These are phyloP conservation scores for Kwoniella heveanensis DNA, from an alignment of 768 basidiomycete species.

Conservation along the genomic window DNA sequence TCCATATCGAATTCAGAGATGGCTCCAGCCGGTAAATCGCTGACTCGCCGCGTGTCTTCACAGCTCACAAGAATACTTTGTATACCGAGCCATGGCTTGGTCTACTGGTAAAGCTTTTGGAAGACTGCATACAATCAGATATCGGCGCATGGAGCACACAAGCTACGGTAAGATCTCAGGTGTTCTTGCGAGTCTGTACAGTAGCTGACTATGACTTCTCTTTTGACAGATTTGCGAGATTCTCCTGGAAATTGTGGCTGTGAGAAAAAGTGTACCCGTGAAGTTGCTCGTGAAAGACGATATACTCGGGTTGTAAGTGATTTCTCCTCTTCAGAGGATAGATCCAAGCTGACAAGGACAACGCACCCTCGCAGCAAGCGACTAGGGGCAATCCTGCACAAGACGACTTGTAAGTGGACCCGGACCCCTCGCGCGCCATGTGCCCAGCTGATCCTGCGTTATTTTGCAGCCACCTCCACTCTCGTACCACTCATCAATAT, in stretches of 20 bases:
- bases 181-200: no score
- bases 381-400: not conserved
- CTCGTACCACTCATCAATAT: not conserved
- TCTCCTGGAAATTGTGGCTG: not conserved
- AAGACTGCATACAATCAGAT: not conserved
- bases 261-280: no score
- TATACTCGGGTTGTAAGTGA: constrained; percentile 1
- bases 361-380: not conserved
- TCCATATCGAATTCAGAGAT: no score
- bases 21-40: no score
- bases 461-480: not conserved
- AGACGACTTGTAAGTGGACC: not conserved
- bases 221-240: constrained; percentile 1
- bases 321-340: no score
- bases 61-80: constrained; percentile 5
- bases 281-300: not conserved
- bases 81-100: constrained; percentile 16
- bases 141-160: constrained; percentile 1
- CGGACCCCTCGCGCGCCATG: no score
- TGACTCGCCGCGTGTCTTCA: no score
- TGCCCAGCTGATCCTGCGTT: not conserved
- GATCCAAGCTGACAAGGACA: no score
- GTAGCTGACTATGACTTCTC: no score
- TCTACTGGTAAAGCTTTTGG: constrained; percentile 6
- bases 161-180: constrained; percentile 9